Evolutionary conservation across 805 yeast genomes (phyloP).

Genomic region (Hanseniaspora pseudoguilliermondii): DNA sequence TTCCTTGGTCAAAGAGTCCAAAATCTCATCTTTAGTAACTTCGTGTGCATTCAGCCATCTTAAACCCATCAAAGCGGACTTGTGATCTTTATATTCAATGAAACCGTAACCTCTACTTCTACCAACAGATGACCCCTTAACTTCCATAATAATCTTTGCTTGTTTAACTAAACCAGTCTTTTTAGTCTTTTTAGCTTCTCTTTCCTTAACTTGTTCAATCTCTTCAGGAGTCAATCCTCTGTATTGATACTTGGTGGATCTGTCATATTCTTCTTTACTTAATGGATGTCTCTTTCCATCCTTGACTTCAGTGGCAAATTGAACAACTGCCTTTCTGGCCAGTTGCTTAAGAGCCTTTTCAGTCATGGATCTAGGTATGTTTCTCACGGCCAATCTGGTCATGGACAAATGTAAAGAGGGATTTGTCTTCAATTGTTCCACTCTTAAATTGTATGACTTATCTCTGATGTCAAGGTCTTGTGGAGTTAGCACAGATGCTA

Average conservation of each 20-base stretch:
- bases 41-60: constrained; percentile 94
- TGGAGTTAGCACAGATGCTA: constrained; percentile 54
- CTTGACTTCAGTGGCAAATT: constrained; percentile 82
- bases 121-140: constrained; percentile 73
- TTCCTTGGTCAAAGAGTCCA: constrained; percentile 58
- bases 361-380: constrained; percentile 83
- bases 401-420: constrained; percentile 86
- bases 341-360: constrained; percentile 79
- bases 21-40: constrained; percentile 57
- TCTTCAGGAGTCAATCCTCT: constrained; percentile 31
- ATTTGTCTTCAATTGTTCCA: constrained; percentile 78
- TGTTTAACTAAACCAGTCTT: constrained; percentile 86
- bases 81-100: constrained; percentile 84
- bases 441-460: constrained; percentile 71
- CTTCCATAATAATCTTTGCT: constrained; percentile 85
- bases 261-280: constrained; percentile 71
- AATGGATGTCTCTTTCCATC: constrained; percentile 65
- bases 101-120: constrained; percentile 96
- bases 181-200: constrained; percentile 48
- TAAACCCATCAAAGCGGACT: constrained; percentile 84
- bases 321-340: constrained; percentile 88
- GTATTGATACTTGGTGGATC: constrained; percentile 61
- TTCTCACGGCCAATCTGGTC: constrained; percentile 89
- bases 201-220: constrained; percentile 24
- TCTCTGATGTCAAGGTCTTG: constrained; percentile 80